A percentile compares a stretch with the other conserved stretches of the same genome.
Conservation (phyloP, 257 asterid genomes). For the Galeopsis tetrahit region DNA sequence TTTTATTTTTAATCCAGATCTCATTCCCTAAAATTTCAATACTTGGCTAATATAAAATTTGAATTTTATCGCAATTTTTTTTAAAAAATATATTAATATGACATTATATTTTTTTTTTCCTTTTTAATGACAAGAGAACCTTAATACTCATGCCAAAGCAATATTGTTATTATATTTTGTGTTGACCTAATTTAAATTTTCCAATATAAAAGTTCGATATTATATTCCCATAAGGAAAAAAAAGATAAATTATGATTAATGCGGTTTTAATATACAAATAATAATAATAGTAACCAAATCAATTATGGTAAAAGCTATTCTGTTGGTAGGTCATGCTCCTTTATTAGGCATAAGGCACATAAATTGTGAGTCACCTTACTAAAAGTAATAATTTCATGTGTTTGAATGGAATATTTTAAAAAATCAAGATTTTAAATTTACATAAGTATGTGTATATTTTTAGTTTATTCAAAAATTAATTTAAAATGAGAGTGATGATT, state of each 20-base stretch:
- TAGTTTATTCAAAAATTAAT: too few relatives aligned
- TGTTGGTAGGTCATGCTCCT: conserved; percentile 15
- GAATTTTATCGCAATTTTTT: background rate
- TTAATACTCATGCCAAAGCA: background rate
- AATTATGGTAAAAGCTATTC: background rate
- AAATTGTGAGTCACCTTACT: conserved; percentile 26
- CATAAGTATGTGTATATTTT: too few relatives aligned
- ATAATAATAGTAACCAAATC: background rate
- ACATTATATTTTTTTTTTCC: background rate
- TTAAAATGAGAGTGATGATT: too few relatives aligned
- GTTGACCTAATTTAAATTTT: background rate
- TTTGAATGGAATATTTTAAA: too few relatives aligned
- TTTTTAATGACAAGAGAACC: background rate
- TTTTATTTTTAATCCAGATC: background rate
- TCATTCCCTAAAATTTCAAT: background rate
- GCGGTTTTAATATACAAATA: background rate
- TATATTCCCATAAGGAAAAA: background rate
- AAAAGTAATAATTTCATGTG: background rate
- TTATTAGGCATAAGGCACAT: background rate
- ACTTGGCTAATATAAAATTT: background rate
- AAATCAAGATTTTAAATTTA: too few relatives aligned
- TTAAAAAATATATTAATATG: background rate
- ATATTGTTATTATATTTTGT: background rate
- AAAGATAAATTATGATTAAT: background rate
- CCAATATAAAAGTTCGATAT: background rate